Percentiles rank a stretch among this genome's conserved stretches.
Evolutionary conservation across 768 basidiomycete genomes (phyloP).

Genomic region (Hebeloma cylindrosporum): DNA sequence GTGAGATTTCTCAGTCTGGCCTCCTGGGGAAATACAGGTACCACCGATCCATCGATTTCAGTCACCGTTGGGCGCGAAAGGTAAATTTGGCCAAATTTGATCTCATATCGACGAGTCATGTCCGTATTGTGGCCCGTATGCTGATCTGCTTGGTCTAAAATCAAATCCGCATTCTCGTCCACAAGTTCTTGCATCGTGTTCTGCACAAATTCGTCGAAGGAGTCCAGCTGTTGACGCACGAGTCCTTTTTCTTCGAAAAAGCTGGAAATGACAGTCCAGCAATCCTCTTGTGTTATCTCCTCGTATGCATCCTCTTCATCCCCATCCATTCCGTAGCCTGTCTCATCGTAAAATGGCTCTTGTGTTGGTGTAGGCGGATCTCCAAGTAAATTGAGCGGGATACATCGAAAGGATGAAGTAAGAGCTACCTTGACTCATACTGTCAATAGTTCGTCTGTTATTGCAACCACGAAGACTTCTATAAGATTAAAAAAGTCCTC

Average conservation of each 20-base stretch:
- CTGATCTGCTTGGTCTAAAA: slow-evolving; percentile 94
- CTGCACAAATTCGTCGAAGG: slow-evolving; percentile 98
- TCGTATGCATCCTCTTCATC: slow-evolving; percentile 70
- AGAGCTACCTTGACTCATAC: slow-evolving; percentile 55
- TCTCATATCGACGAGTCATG: slow-evolving; percentile 91
- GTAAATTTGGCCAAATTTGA: slow-evolving; percentile 97
- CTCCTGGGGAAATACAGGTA: slow-evolving; percentile 95
- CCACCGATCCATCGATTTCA: slow-evolving; percentile 92
- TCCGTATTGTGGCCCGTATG: slow-evolving; percentile 83
- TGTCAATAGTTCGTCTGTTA: slow-evolving; percentile 22
- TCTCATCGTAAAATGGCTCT: slow-evolving; percentile 64
- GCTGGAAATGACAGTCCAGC: slow-evolving; percentile 93
- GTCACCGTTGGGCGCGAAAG: slow-evolving; percentile 93
- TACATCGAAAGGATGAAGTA: slow-evolving; percentile 23
- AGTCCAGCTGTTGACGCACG: slow-evolving; percentile 96
- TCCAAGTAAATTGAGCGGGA: slow-evolving; percentile 38
- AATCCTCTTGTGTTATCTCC: slow-evolving; percentile 89
- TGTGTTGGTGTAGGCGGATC: slow-evolving; percentile 48
- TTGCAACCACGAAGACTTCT: slow-evolving; percentile 3
- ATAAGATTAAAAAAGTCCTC: too few relatives aligned
- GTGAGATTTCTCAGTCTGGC: slow-evolving; percentile 93
- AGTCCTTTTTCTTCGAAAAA: slow-evolving; percentile 98
- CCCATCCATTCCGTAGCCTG: slow-evolving; percentile 54
- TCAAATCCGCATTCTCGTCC: slow-evolving; percentile 93
- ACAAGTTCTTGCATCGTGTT: slow-evolving; percentile 99